phyloP scores from a whole-genome alignment of 371 early-diverging fungal genomes.

The Cokeromyces recurvatus region DNA sequence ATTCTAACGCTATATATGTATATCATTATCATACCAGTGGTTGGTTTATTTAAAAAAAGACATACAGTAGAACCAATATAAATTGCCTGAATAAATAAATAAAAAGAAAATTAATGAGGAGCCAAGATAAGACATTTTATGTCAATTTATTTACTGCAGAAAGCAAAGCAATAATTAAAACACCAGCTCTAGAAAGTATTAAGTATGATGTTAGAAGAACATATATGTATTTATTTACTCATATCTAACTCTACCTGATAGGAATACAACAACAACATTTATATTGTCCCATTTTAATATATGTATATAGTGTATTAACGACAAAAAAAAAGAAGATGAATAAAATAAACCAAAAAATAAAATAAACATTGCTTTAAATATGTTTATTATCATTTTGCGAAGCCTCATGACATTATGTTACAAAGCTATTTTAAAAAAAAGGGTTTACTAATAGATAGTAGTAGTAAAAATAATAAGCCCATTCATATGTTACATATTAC shows the following conservation, averaged over 20 bases:
- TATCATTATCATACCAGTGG: constrained; percentile 2
- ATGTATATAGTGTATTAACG: too few species aligned
- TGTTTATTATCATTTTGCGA: constrained; percentile 9
- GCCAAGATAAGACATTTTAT: too few species aligned
- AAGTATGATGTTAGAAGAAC: too few species aligned
- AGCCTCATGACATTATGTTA: constrained; percentile 14
- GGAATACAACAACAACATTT: constrained; percentile 25
- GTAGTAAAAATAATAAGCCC: too few species aligned
- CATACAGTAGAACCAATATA: constrained; percentile 13
- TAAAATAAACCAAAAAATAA: background rate
- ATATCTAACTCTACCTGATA: constrained; percentile 23
- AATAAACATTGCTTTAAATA: background rate
- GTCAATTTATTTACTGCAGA: constrained; percentile 23
- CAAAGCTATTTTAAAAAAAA: too few species aligned
- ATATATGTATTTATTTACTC: too few species aligned
- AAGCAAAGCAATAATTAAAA: constrained; percentile 23
- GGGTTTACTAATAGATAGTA: too few species aligned
- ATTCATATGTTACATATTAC: too few species aligned
- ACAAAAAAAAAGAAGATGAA: background rate
- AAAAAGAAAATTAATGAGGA: too few species aligned
- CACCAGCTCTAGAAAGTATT: constrained; percentile 22
- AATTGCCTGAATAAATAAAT: too few species aligned
- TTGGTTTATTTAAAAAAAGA: constrained; percentile 7
- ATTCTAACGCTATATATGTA: background rate
- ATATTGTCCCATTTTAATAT: constrained; percentile 21